Evolutionary conservation across 352 stramenopile species (phyloP).

Genomic region (Phytophthora syringae): DNA sequence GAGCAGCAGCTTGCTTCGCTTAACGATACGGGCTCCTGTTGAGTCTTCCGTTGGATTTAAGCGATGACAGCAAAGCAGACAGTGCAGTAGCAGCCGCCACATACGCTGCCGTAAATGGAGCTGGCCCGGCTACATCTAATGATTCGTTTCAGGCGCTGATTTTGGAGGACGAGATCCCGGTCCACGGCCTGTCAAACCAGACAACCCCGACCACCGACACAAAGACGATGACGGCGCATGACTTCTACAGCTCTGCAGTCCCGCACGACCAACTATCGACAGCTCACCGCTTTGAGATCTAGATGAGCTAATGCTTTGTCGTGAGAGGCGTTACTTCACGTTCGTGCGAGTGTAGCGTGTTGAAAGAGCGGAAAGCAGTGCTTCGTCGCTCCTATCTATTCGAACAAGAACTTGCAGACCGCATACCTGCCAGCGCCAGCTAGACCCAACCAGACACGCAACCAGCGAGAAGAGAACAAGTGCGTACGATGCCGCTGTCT

Average conservation of each 20-base stretch:
- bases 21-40: slow-evolving; percentile 44
- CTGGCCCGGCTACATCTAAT: slow-evolving; percentile 17
- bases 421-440: background rate
- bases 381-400: slow-evolving; percentile 38
- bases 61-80: slow-evolving; percentile 27
- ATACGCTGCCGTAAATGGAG: slow-evolving; percentile 27
- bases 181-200: slow-evolving; percentile 26
- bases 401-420: slow-evolving; percentile 30
- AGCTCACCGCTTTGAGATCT: slow-evolving; percentile 66
- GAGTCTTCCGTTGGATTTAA: slow-evolving; percentile 34
- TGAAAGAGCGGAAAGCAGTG: slow-evolving; percentile 7
- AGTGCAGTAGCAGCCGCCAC: slow-evolving; percentile 23
- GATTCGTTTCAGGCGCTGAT: slow-evolving; percentile 49
- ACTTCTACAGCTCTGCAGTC: slow-evolving; percentile 59
- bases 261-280: slow-evolving; percentile 50
- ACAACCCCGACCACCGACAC: slow-evolving; percentile 14
- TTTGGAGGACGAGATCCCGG: slow-evolving; percentile 40
- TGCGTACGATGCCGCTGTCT: slow-evolving; percentile 14
- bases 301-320: slow-evolving; percentile 23
- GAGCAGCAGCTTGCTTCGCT: slow-evolving; percentile 53
- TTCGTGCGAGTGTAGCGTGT: slow-evolving; percentile 15
- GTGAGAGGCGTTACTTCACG: slow-evolving; percentile 11
- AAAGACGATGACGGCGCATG: slow-evolving; percentile 58
- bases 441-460: background rate
- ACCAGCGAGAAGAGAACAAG: slow-evolving; percentile 22